phyloP scores from a whole-genome alignment of 352 stramenopile species.

The Phytopythium cucurbitacearum region DNA sequence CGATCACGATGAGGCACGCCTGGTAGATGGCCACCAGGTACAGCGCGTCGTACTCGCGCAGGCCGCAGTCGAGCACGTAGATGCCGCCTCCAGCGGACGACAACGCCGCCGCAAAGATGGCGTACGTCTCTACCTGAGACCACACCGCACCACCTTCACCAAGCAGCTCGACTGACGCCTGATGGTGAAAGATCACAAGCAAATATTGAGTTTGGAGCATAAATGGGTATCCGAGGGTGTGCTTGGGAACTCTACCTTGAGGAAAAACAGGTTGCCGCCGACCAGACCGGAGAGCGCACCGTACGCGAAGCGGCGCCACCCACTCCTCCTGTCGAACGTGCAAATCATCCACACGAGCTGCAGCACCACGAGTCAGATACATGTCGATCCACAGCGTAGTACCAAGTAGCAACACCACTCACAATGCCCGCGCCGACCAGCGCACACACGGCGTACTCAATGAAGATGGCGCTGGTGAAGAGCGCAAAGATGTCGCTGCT shows the following conservation, averaged over 20 bases:
- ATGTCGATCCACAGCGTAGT: not conserved
- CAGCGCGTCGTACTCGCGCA: slow-evolving; percentile 84
- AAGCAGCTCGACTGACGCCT: slow-evolving; percentile 81
- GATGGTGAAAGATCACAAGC: not conserved
- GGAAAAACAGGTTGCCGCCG: slow-evolving; percentile 84
- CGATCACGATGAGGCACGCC: slow-evolving; percentile 80
- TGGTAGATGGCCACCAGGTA: slow-evolving; percentile 86
- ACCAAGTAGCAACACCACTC: slow-evolving; percentile 7
- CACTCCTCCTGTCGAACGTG: slow-evolving; percentile 54
- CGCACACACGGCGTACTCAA: slow-evolving; percentile 58
- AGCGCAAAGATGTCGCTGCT: slow-evolving; percentile 77
- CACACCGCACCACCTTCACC: slow-evolving; percentile 70
- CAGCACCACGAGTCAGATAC: not conserved
- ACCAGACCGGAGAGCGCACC: slow-evolving; percentile 74
- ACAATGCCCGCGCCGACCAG: slow-evolving; percentile 35
- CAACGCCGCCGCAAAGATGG: slow-evolving; percentile 63
- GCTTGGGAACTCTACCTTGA: slow-evolving; percentile 44
- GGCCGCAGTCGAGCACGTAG: slow-evolving; percentile 68
- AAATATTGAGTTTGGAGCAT: not conserved
- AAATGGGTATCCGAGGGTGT: no score
- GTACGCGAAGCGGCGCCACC: slow-evolving; percentile 76
- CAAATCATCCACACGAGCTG: slow-evolving; percentile 77
- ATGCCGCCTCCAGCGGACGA: slow-evolving; percentile 70
- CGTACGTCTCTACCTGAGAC: slow-evolving; percentile 60
- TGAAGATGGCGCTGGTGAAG: slow-evolving; percentile 67